Base-by-base conservation (phyloP, 306 rosid genomes). In the Fragaria ananassa region DNA sequence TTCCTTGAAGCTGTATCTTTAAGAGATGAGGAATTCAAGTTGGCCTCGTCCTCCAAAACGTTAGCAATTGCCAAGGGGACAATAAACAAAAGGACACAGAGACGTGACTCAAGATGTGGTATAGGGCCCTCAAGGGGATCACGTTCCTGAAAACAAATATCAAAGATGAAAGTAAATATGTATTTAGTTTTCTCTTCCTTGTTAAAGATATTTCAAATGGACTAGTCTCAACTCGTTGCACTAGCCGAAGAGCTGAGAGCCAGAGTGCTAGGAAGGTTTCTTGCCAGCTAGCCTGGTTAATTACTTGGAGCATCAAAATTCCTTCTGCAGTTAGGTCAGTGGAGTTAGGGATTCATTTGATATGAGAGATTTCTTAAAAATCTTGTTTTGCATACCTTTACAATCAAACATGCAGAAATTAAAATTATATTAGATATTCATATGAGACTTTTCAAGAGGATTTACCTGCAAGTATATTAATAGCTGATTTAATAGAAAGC, bases 191-290 rank as follows among this genome's bases (percentile, higher is more conserved):
- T 34, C 39, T 73, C 73, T 51, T 72, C 45, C 34, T 25, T 63
- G 29, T 70, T 79, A 75, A 83, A 75, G 61, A 76, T 76, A 83
- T 21, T 71, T 11, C 73, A 71, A 69, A 57, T 71, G 83, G 80
- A 82, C 37, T 82, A 75, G 78, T 85, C 90, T 85, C 91, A 88
- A 89, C 97, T 79, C 97, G 88, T 80, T 91, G 95, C 84, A 91
- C 97, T 85, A 91, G 95, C 65, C 91, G 90, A 83, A 91, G 97
- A 71, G 97, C 95, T 75, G 97, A 88, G 71, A 91, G 90, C 97
- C 97, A 91, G 71, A 91, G 87, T 17, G 93, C 97, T 53, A 88
- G 82, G 82, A 91, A 88, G 67, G 97, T 88, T 79, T 88, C 95
- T 72, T 91, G 95, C 95, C 97, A 91, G 79, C 86, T 88, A 76